Evolutionary conservation across 371 early-diverging fungal genomes (phyloP).

Genomic region (Vairimorpha necatrix): DNA sequence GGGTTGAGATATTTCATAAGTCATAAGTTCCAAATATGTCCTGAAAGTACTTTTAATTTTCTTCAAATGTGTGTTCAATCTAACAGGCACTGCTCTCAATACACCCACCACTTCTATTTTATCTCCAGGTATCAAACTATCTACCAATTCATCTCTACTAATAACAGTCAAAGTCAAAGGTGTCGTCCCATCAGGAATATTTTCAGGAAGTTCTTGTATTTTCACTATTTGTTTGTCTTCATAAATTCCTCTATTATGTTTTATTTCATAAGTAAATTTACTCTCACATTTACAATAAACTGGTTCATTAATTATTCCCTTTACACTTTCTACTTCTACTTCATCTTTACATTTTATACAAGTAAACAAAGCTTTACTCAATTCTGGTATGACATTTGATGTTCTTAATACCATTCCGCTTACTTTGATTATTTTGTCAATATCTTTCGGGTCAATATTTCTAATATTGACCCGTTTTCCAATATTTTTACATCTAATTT

Average conservation of each 20-base stretch:
- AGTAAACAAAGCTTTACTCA: conserved; percentile 56
- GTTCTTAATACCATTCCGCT: conserved; percentile 87
- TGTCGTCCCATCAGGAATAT: conserved; percentile 93
- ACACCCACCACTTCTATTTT: conserved; percentile 86
- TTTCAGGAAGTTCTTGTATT: conserved; percentile 95
- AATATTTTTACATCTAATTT: conserved; percentile 84
- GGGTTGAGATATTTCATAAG: conserved; percentile 72
- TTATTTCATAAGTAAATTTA: conserved; percentile 66
- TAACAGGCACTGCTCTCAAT: conserved; percentile 86
- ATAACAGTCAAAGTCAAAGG: conserved; percentile 89
- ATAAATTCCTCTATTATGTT: conserved; percentile 84
- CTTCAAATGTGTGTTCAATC: conserved; percentile 79
- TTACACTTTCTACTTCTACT: conserved; percentile 74
- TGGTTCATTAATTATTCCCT: conserved; percentile 84
- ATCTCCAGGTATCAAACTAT: conserved; percentile 90
- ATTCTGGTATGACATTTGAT: conserved; percentile 83
- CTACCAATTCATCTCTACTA: conserved; percentile 85
- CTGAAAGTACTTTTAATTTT: conserved; percentile 85
- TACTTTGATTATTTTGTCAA: conserved; percentile 88
- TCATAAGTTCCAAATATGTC: conserved; percentile 81
- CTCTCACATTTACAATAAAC: conserved; percentile 71
- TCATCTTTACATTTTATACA: conserved; percentile 69
- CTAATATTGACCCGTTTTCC: conserved; percentile 75
- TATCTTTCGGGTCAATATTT: conserved; percentile 84
- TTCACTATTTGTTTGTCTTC: conserved; percentile 87